These are phyloP conservation scores for Wickerhamomyces silvicola DNA, from an alignment of 805 yeast genomes.

Conservation along the genomic window DNA sequence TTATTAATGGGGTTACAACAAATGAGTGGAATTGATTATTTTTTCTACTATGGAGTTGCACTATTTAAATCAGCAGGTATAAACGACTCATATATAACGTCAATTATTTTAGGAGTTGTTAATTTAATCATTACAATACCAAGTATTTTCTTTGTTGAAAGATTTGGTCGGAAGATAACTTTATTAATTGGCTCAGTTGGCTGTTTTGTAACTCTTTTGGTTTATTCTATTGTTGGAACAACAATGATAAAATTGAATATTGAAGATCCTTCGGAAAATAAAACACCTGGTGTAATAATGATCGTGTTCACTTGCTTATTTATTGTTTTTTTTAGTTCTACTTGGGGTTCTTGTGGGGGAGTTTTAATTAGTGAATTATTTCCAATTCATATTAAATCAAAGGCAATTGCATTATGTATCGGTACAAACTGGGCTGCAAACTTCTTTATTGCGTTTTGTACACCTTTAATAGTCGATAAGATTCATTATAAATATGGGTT, in stretches of 20 bases:
- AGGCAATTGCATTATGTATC: constrained; percentile 49
- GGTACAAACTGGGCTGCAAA: constrained; percentile 48
- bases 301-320: constrained; percentile 47
- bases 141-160: constrained; percentile 43
- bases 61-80: constrained; percentile 50
- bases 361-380: constrained; percentile 40
- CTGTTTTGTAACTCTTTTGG: constrained; percentile 45
- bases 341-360: constrained; percentile 52
- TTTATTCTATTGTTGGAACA: constrained; percentile 43
- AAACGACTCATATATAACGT: constrained; percentile 46
- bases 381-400: constrained; percentile 54
- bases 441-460: constrained; percentile 52
- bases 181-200: constrained; percentile 36
- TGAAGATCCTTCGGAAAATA: constrained; percentile 18
- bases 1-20: constrained; percentile 55
- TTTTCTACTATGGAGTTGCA: constrained; percentile 60
- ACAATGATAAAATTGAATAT: constrained; percentile 31
- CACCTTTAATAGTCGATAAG: constrained; percentile 51
- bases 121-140: constrained; percentile 45
- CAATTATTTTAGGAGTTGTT: constrained; percentile 47
- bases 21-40: constrained; percentile 59
- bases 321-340: constrained; percentile 44
- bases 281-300: constrained; percentile 45
- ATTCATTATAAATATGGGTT: constrained; percentile 60
- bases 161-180: constrained; percentile 38